These are phyloP conservation scores for Chalciporus sp. DNA, from an alignment of 1,284 basidiomycete genomes.

Conservation along the genomic window DNA sequence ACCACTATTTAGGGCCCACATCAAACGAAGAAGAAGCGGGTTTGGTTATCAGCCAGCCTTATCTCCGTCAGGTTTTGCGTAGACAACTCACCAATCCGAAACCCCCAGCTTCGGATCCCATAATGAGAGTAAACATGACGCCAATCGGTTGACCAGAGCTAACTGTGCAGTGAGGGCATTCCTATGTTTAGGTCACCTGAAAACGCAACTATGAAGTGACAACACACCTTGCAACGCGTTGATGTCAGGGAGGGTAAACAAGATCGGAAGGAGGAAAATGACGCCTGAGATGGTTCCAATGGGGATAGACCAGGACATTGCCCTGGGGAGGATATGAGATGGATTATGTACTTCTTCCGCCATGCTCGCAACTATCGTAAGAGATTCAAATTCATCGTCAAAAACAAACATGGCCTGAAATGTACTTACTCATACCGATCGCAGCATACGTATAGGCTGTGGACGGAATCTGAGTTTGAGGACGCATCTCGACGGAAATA, in stretches of 20 bases:
- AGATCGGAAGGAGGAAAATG: slow-evolving; percentile 67
- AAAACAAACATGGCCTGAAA: background rate
- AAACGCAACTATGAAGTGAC: background rate
- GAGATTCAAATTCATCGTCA: slow-evolving; percentile 4
- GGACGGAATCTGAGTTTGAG: slow-evolving; percentile 2
- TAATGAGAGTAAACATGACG: slow-evolving; percentile 65
- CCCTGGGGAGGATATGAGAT: slow-evolving; percentile 54
- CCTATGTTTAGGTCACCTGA: background rate
- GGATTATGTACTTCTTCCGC: slow-evolving; percentile 69
- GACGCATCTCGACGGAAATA: background rate
- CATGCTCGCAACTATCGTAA: slow-evolving; percentile 51
- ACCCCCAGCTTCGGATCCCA: slow-evolving; percentile 63
- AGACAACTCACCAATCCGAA: slow-evolving; percentile 53
- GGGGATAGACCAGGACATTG: slow-evolving; percentile 62
- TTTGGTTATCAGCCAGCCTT: background rate
- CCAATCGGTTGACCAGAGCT: slow-evolving; percentile 66
- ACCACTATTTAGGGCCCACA: slow-evolving; percentile 38
- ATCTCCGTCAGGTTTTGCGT: background rate
- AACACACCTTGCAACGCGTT: slow-evolving; percentile 47
- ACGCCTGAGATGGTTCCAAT: slow-evolving; percentile 62
- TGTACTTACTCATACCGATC: slow-evolving; percentile 52
- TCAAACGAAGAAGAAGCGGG: background rate
- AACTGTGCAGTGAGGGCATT: slow-evolving; percentile 38
- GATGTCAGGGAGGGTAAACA: slow-evolving; percentile 68
- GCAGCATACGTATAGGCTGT: slow-evolving; percentile 53